These are phyloP conservation scores for Stylonectria norvegica DNA, from an alignment of 2,329 filamentous ascomycete genomes.

Conservation along the genomic window DNA sequence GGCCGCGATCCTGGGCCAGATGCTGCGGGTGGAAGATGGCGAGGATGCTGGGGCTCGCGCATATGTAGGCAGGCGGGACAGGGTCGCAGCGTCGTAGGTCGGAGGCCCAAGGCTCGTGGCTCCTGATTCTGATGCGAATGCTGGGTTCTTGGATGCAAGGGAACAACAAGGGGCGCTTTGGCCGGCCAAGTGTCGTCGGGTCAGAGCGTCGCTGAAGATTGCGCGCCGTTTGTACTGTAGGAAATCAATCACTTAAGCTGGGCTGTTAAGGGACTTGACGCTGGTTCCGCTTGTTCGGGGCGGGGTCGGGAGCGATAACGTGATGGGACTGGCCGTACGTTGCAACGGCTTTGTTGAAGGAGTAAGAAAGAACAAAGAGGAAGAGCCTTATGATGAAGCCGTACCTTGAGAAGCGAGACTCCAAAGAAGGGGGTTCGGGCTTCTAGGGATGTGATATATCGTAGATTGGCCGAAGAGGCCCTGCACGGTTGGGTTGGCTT, in stretches of 20 bases:
- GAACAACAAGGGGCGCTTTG: neutral
- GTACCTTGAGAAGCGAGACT: too few species aligned
- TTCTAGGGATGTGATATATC: too few species aligned
- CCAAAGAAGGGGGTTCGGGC: too few species aligned
- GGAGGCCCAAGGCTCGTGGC: slow-evolving; percentile 3
- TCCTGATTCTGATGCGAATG: neutral
- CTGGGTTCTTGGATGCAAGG: slow-evolving; percentile 4
- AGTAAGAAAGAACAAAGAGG: neutral
- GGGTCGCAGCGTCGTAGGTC: slow-evolving; percentile 10
- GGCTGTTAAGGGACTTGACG: neutral
- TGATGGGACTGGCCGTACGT: slow-evolving; percentile 28
- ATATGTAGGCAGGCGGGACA: slow-evolving; percentile 5
- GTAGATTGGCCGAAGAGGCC: too few species aligned
- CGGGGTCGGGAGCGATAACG: slow-evolving; percentile 28
- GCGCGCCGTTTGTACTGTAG: slow-evolving; percentile 11
- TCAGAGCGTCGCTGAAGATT: slow-evolving; percentile 18
- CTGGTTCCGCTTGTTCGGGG: slow-evolving; percentile 27
- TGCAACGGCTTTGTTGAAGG: slow-evolving; percentile 10
- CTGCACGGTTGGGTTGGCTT: too few species aligned
- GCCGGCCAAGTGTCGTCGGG: slow-evolving; percentile 5
- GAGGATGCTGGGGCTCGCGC: slow-evolving; percentile 2
- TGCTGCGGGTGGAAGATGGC: slow-evolving; percentile 8
- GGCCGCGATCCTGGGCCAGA: slow-evolving; percentile 6
- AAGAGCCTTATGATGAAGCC: too few species aligned
- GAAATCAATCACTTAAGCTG: too few species aligned